Percentiles rank a stretch among this genome's conserved stretches.
These are phyloP conservation scores for Candida montana DNA, from an alignment of 805 yeast species.

Conservation along the genomic window DNA sequence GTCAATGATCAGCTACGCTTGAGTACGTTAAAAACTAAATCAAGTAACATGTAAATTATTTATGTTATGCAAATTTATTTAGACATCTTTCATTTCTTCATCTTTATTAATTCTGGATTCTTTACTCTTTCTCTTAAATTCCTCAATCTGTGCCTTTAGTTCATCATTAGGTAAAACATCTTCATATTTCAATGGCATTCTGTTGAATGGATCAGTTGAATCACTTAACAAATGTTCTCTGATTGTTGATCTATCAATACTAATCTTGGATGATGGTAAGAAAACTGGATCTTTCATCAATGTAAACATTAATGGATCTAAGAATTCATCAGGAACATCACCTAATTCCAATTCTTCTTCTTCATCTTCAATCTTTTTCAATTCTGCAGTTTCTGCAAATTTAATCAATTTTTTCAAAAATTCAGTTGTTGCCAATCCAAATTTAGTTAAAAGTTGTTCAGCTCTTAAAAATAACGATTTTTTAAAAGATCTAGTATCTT, in stretches of 20 bases:
- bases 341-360: slow-evolving; percentile 85
- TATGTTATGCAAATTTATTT: too few species aligned
- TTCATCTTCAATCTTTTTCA: slow-evolving; percentile 55
- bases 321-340: slow-evolving; percentile 92
- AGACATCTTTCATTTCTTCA: slow-evolving; percentile 15
- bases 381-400: slow-evolving; percentile 66
- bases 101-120: slow-evolving; percentile 5
- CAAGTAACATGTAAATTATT: too few species aligned
- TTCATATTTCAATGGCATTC: slow-evolving; percentile 84
- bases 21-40: too few species aligned
- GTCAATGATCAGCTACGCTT: too few species aligned
- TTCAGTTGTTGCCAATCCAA: slow-evolving; percentile 48
- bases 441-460: slow-evolving; percentile 51
- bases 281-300: slow-evolving; percentile 94
- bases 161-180: slow-evolving; percentile 80
- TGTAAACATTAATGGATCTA: slow-evolving; percentile 95
- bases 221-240: slow-evolving; percentile 92
- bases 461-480: slow-evolving; percentile 67
- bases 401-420: slow-evolving; percentile 44
- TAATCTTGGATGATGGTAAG: slow-evolving; percentile 81
- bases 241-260: slow-evolving; percentile 85
- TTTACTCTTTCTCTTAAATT: slow-evolving; percentile 28
- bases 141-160: slow-evolving; percentile 53
- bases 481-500: slow-evolving; percentile 88
- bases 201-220: slow-evolving; percentile 94